phyloP scores from a whole-genome alignment of 78 protist species.

The Dictyostelium intermedium region DNA sequence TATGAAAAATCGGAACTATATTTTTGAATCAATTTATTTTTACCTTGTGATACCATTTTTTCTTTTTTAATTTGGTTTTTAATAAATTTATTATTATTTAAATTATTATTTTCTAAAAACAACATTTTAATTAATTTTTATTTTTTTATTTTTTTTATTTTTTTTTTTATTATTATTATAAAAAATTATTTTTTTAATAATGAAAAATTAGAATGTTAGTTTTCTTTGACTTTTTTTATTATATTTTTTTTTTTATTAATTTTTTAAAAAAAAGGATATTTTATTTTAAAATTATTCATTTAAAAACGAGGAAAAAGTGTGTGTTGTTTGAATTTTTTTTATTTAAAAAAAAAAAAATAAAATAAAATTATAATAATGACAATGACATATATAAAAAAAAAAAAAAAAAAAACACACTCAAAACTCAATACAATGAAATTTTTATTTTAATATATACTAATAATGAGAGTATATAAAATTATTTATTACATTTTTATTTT shows the following conservation, averaged over 20 bases:
- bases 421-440: neutral
- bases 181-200: too few relatives aligned
- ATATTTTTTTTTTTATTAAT: too few relatives aligned
- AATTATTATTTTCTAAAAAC: neutral
- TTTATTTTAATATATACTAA: neutral
- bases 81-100: neutral
- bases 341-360: too few relatives aligned
- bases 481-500: neutral
- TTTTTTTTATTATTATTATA: too few relatives aligned
- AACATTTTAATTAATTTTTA: neutral
- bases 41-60: slow-evolving; percentile 53
- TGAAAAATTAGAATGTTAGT: neutral
- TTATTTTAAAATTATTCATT: neutral
- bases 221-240: too few relatives aligned
- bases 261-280: neutral
- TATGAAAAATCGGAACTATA: slow-evolving; percentile 57
- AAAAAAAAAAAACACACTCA: neutral
- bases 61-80: neutral
- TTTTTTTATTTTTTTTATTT: too few relatives aligned
- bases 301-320: too few relatives aligned
- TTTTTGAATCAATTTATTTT: slow-evolving; percentile 47
- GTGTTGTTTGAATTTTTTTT: neutral
- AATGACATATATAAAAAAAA: neutral
- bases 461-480: neutral
- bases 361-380: neutral